Percentiles rank a stretch among this genome's conserved stretches.
Evolutionary conservation across 495 filamentous ascomycete genomes (phyloP).

Genomic region (Penicillium cataractarum): DNA sequence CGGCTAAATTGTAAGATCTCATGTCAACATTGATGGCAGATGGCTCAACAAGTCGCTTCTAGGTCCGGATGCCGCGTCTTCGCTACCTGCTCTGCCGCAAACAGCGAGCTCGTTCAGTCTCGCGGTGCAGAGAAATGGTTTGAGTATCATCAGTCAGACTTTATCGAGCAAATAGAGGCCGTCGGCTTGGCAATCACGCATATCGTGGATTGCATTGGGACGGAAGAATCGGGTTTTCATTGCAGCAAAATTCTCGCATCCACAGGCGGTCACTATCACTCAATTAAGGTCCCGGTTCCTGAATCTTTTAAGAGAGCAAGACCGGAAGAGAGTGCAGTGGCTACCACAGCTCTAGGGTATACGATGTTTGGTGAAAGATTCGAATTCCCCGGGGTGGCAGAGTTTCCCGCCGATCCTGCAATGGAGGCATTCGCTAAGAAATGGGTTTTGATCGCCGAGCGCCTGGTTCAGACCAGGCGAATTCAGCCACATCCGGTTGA

Average conservation of each 20-base stretch:
- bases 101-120: constrained; percentile 45
- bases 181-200: neutral
- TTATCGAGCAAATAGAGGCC: neutral
- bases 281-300: neutral
- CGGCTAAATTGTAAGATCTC: neutral
- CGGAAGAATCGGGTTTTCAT: neutral
- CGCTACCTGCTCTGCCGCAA: constrained; percentile 49
- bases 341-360: neutral
- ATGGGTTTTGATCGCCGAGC: neutral
- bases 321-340: neutral
- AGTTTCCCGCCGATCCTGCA: neutral
- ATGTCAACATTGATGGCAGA: neutral
- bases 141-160: neutral
- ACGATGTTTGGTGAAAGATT: neutral
- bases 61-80: neutral
- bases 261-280: neutral
- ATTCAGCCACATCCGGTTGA: neutral
- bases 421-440: neutral
- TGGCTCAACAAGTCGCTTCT: neutral
- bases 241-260: neutral
- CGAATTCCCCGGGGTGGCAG: neutral
- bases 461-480: neutral
- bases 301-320: neutral
- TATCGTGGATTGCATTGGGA: neutral
- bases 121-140: constrained; percentile 36